Conservation (phyloP, 2,329 filamentous ascomycete genomes). For the Epichloe bromicola region DNA sequence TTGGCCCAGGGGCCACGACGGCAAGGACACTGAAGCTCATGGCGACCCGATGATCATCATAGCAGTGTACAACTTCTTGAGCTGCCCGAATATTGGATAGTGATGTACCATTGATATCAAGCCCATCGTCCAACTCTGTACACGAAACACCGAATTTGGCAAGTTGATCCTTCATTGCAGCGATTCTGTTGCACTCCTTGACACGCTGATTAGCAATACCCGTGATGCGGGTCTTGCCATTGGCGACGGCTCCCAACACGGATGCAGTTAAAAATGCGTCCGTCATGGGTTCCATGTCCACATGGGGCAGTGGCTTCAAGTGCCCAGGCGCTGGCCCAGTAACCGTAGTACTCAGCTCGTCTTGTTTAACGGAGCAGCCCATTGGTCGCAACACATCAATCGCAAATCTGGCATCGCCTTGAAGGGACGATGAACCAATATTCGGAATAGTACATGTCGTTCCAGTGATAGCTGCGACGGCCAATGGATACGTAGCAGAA, state of each 20-base stretch:
- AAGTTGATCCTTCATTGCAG: constrained; percentile 88
- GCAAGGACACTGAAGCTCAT: constrained; percentile 96
- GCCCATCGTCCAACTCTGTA: constrained; percentile 86
- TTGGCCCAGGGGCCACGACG: constrained; percentile 54
- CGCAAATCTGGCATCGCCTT: constrained; percentile 90
- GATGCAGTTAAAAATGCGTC: constrained; percentile 95
- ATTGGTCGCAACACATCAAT: constrained; percentile 81
- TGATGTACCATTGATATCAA: constrained; percentile 51
- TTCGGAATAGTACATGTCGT: constrained; percentile 94
- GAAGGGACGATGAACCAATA: constrained; percentile 81
- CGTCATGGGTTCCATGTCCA: constrained; percentile 99
- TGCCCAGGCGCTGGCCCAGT: constrained; percentile 68
- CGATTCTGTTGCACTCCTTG: constrained; percentile 95
- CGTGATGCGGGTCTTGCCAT: constrained; percentile 70
- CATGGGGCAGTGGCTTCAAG: constrained; percentile 61
- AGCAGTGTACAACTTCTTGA: constrained; percentile 67
- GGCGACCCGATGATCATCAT: constrained; percentile 93
- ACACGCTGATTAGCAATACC: constrained; percentile 97
- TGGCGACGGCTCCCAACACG: constrained; percentile 79
- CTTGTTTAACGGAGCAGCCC: constrained; percentile 85
- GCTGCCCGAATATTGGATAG: constrained; percentile 39
- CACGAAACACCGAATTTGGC: constrained; percentile 86
- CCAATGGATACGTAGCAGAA: constrained; percentile 90
- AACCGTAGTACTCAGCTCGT: constrained; percentile 76
- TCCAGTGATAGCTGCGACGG: constrained; percentile 87